Base-by-base conservation (phyloP, 192 early-diverging fungal genomes). In the Coemansia sp. region DNA sequence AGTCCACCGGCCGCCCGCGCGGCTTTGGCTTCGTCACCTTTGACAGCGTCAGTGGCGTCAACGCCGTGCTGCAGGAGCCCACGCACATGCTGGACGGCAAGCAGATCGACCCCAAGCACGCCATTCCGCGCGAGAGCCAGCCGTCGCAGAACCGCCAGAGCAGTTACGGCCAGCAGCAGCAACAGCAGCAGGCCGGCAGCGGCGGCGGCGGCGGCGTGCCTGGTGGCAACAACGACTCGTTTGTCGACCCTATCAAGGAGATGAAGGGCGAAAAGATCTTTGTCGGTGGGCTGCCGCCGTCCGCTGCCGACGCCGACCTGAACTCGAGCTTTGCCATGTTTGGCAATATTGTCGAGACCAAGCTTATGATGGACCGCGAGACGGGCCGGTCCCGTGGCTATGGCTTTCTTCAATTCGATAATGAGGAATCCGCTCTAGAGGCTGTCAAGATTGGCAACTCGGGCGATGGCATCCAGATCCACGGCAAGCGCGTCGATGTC, bases 11-110 rank as follows among this genome's bases (percentile, higher is more conserved):
- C n/a, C 80, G 87, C 37, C 85, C 89, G 14, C 87, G 93, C 31
- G 92, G 93, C 6, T 96, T 94, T 75, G 93, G 93, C 9, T 96
- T 96, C 76, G 86, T 96, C 37, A 92, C 89, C 0, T 96, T 94
- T 73, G 88, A 87, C 32, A 79, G 78, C 27, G 77, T 82, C 25
- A 51, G 78, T 26, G 82, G 80, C 11, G 86, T 92, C 16, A 91
- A 95, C 13, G 81, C 78, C 21, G 89, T 87, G 8, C 67, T 92
- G 33, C 74, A 74, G 32, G 62, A 80, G 55, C 69, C 76, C n/a
- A 82, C 85, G 21, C 69, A 92, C 30, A 65, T 58, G 17, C 67
- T 92, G 25, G 78, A 86, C 37, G 86, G 82, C 30, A 91, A 89
- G 57, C 51, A 60, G 17, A 59, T 77, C 21, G 75, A 77, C 23